Evolutionary conservation across 305 asterid species (phyloP).

Genomic region (Fraxinus platypoda): DNA sequence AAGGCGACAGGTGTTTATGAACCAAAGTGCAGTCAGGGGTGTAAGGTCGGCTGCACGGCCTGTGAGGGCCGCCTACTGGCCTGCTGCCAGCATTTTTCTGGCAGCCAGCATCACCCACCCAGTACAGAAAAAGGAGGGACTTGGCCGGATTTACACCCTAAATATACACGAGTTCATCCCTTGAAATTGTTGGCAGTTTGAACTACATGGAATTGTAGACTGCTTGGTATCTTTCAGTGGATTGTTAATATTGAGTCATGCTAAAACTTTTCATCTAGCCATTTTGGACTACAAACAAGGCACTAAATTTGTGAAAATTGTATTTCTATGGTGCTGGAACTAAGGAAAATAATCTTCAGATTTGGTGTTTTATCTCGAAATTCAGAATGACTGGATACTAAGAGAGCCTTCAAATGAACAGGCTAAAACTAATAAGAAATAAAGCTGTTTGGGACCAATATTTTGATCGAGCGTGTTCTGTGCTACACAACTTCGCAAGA

Average conservation of each 20-base stretch:
- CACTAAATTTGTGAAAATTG: background rate
- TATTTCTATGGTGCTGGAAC: background rate
- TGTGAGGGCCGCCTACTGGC: background rate
- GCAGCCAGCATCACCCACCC: background rate
- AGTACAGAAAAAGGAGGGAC: background rate
- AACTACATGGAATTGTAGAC: background rate
- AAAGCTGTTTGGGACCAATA: background rate
- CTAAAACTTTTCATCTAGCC: background rate
- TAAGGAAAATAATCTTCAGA: background rate
- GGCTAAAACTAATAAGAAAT: background rate
- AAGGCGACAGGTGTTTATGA: background rate
- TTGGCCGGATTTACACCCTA: background rate
- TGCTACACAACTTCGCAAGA: background rate
- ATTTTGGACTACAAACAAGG: background rate
- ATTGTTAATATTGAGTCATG: constrained; percentile 4
- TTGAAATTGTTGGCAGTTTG: background rate
- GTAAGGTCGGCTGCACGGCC: background rate
- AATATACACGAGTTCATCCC: background rate
- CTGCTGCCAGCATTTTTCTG: background rate
- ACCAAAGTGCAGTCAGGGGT: background rate
- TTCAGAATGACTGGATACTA: background rate
- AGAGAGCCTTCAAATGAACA: background rate
- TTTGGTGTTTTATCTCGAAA: background rate
- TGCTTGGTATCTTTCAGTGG: background rate
- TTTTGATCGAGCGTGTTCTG: background rate